A percentile compares a stretch with the other conserved stretches of the same genome.
phyloP scores from a whole-genome alignment of 2,329 filamentous ascomycete species.

The Monosporascus ibericus region DNA sequence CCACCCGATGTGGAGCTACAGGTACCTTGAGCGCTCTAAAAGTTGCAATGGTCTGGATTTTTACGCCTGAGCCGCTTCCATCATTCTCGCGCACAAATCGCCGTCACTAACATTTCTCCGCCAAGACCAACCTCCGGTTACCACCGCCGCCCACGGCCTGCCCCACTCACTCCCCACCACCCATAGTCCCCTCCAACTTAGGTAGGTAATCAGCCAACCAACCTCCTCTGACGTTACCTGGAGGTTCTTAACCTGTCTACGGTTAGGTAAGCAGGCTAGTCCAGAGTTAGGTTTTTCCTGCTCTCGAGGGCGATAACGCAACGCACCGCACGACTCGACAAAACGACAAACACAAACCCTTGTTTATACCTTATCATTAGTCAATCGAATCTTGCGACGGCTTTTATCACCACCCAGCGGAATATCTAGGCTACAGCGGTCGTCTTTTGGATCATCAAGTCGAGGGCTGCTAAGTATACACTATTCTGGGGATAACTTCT shows the following conservation, averaged over 20 bases:
- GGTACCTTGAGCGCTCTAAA: too few species aligned
- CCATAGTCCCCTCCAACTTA: neutral
- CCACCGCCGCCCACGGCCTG: conserved; percentile 5
- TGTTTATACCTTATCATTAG: neutral
- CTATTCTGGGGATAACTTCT: too few species aligned
- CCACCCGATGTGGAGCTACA: too few species aligned
- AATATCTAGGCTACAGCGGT: too few species aligned
- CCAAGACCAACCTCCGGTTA: neutral
- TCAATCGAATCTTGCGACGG: neutral
- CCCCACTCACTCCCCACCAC: neutral
- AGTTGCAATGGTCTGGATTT: too few species aligned
- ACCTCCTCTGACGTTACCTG: neutral
- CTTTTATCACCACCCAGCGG: neutral
- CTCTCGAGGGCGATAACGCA: neutral
- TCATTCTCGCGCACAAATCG: conserved; percentile 19
- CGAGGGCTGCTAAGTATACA: too few species aligned
- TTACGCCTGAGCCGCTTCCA: conserved; percentile 22
- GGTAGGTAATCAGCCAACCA: neutral
- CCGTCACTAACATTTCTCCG: neutral
- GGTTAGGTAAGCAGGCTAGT: neutral
- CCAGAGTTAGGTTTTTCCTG: neutral
- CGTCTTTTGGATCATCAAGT: too few species aligned
- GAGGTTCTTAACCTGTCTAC: neutral
- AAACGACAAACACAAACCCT: neutral
- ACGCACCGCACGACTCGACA: neutral